Percentiles rank a stretch among this genome's conserved stretches.
Evolutionary conservation across 1,284 basidiomycete genomes (phyloP).

Genomic region (Thelephora terrestris): DNA sequence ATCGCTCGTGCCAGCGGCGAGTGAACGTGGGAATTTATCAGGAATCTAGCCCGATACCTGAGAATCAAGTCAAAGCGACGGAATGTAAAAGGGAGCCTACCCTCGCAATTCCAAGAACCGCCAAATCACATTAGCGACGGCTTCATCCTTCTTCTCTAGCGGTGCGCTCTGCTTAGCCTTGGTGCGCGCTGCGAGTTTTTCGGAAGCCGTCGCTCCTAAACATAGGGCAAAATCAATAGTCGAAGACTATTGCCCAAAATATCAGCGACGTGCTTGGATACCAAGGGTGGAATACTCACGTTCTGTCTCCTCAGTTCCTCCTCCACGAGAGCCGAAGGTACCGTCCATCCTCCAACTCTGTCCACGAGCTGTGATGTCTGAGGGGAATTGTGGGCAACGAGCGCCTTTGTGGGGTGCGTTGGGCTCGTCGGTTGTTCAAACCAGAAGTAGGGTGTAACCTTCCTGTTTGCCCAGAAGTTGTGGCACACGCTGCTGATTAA

Average conservation of each 20-base stretch:
- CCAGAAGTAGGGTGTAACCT: constrained; percentile 69
- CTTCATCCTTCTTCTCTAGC: constrained; percentile 96
- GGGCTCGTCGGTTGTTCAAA: constrained; percentile 51
- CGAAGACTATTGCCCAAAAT: constrained; percentile 49
- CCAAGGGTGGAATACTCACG: constrained; percentile 43
- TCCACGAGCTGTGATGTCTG: constrained; percentile 84
- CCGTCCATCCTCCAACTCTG: constrained; percentile 88
- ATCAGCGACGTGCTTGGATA: constrained; percentile 1
- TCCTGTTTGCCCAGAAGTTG: constrained; percentile 69
- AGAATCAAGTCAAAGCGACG: constrained; percentile 7
- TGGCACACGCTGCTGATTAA: constrained; percentile 73
- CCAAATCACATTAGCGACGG: constrained; percentile 98
- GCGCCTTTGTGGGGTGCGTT: constrained; percentile 30
- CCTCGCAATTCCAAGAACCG: constrained; percentile 93
- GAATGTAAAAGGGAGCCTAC: constrained; percentile 29
- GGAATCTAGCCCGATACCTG: constrained; percentile 47
- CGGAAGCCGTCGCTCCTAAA: constrained; percentile 78
- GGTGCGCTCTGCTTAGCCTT: constrained; percentile 42
- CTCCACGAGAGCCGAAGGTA: constrained; percentile 79
- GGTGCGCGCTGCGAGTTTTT: constrained; percentile 72
- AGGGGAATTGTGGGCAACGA: constrained; percentile 63
- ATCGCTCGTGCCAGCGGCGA: constrained; percentile 87
- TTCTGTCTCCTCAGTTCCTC: constrained; percentile 94
- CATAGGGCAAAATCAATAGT: constrained; percentile 98
- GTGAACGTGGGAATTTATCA: constrained; percentile 82